phyloP scores from a whole-genome alignment of 2,329 filamentous ascomycete genomes.

The Fusarium siculi region DNA sequence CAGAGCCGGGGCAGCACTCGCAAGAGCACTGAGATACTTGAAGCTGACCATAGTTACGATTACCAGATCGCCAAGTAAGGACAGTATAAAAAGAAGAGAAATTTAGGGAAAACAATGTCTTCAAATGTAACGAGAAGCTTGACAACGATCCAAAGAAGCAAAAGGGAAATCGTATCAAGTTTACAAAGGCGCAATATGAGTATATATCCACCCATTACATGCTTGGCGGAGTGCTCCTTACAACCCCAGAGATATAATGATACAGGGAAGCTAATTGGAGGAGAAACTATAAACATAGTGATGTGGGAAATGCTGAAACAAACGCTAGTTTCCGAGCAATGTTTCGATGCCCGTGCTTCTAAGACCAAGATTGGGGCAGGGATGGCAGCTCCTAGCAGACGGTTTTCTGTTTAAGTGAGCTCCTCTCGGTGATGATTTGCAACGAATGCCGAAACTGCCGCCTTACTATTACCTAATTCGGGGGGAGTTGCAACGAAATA shows the following conservation, averaged over 20 bases:
- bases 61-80: constrained; percentile 21
- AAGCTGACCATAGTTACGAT: constrained; percentile 38
- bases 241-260: constrained; percentile 21
- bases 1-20: constrained; percentile 46
- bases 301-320: constrained; percentile 37
- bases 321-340: neutral
- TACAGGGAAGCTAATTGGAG: constrained; percentile 36
- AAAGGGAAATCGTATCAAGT: neutral
- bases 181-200: neutral
- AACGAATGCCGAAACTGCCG: constrained; percentile 5
- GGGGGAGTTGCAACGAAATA: neutral
- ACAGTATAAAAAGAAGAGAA: neutral
- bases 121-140: neutral
- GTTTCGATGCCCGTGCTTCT: neutral
- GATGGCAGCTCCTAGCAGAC: neutral
- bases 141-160: neutral
- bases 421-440: neutral
- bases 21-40: constrained; percentile 42
- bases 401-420: neutral
- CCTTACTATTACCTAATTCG: neutral
- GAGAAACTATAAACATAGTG: constrained; percentile 33
- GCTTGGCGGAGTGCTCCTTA: constrained; percentile 6
- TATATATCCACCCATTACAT: constrained; percentile 21
- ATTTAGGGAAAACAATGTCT: neutral
- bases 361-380: neutral